Conservation (phyloP, 1,284 basidiomycete genomes). For the Heterobasidion parviporum region DNA sequence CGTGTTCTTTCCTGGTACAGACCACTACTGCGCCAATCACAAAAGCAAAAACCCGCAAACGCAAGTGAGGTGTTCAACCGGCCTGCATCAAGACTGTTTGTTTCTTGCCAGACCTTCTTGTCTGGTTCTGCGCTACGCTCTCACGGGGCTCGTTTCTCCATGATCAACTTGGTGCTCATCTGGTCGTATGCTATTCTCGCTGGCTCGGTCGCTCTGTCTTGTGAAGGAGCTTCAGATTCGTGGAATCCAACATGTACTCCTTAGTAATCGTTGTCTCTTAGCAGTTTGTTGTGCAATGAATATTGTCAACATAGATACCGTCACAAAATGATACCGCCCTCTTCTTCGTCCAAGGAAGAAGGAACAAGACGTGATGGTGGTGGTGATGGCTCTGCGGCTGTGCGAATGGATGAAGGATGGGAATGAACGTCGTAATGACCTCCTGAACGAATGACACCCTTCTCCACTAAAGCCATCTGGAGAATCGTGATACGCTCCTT, state of each 20-base stretch:
- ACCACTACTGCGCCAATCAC: neutral
- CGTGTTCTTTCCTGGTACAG: neutral
- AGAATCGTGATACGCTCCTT: slow-evolving; percentile 63
- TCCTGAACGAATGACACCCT: slow-evolving; percentile 39
- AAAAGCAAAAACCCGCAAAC: neutral
- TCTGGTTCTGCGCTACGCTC: neutral
- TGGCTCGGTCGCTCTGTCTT: too few relatives aligned
- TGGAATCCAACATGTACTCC: too few relatives aligned
- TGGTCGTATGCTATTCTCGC: too few relatives aligned
- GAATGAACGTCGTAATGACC: slow-evolving; percentile 32
- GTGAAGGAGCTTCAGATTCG: too few relatives aligned
- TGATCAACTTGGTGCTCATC: too few relatives aligned
- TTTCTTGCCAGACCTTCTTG: neutral
- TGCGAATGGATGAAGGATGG: neutral
- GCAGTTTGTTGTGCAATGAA: neutral
- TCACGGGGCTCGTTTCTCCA: too few relatives aligned
- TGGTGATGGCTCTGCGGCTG: neutral
- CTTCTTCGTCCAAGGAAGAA: slow-evolving; percentile 2
- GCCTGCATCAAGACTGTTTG: neutral
- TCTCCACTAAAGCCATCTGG: slow-evolving; percentile 51
- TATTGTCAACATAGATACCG: neutral
- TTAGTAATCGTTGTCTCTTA: too few relatives aligned
- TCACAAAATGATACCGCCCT: slow-evolving; percentile 1
- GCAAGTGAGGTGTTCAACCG: neutral
- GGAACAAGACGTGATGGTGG: neutral